phyloP scores from a whole-genome alignment of 73 alveolate genomes.

The Tetrahymena borealis region DNA sequence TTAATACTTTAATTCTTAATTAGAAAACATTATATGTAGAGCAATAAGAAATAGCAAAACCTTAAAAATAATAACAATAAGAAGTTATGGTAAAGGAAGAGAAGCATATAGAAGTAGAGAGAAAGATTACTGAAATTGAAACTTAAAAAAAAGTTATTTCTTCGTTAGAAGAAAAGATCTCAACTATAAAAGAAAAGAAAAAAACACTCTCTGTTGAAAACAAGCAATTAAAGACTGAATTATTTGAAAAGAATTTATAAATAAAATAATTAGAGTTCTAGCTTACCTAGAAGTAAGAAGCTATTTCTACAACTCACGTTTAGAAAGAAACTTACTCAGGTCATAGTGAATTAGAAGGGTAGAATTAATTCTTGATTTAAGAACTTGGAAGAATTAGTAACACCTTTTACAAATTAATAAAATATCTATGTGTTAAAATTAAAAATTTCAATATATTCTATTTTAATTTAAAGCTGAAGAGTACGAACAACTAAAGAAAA shows the following conservation, averaged over 20 bases:
- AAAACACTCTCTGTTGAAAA: not conserved
- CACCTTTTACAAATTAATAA: too few relatives aligned
- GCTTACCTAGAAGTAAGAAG: not conserved
- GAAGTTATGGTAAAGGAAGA: not conserved
- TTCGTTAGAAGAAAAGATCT: not conserved
- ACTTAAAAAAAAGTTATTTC: not conserved
- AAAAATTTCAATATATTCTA: not conserved
- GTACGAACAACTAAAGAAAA: not conserved
- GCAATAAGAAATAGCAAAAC: not conserved
- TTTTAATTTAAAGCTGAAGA: not conserved
- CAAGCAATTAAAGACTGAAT: not conserved
- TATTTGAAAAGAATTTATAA: not conserved
- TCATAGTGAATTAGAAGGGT: not conserved
- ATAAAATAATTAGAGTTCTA: not conserved
- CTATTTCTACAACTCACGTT: not conserved
- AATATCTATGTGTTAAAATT: too few relatives aligned
- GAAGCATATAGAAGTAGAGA: not conserved
- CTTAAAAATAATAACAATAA: not conserved
- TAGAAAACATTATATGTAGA: not conserved
- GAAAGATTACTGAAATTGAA: not conserved
- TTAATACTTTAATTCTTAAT: not conserved
- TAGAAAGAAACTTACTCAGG: not conserved
- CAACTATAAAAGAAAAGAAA: not conserved
- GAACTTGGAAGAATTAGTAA: not conserved
- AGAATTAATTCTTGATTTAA: not conserved